Evolutionary conservation across 495 filamentous ascomycete species (phyloP), one percentile per base, ranked within the genome.

Genomic region (Tuber brumale): DNA sequence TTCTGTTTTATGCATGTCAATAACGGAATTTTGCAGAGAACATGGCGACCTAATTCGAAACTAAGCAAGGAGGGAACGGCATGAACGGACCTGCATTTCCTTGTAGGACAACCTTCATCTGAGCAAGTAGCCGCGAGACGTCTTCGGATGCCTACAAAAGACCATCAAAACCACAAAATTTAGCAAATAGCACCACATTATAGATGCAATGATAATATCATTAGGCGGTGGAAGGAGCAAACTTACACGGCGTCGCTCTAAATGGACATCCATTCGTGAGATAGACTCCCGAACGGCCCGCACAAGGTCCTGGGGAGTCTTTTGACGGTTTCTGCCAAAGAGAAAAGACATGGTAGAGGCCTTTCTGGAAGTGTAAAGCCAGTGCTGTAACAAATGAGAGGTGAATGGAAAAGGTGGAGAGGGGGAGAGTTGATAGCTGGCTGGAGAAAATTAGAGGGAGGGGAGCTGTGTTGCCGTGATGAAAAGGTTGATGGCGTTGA

Each of bases 21-120:
- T 80, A 57, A 23, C 41, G 44, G 19, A 77, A 70, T 72, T 44
- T 41, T 73, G 66, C 72, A 27, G 31, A 70, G 45, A 57, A 70
- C n/a, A 71, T 23, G 72, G 75, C 71, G 70, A 73, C 44, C 18
- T 61, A 19, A 14, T 37, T 46, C 41, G 35, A 69, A 57, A 51
- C n/a, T 23, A 74, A 57, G 71, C 18, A n/a, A 27, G 44, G 37
- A 41, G 77, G 39, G 51, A 66, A 48, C 57, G 12, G 57, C 4
- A 66, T 5, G 46, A 74, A 82, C 82, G 75, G 85, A 94, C 92
- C 92, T 85, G 91, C 90, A 76, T 92, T 94, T 75, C 93, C 93
- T 86, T 94, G 92, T 37, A 95, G 88, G 72, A 93, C 87, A 71
- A 93, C 84, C 84, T 95, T 95, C 89, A 94, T 93, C 83, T 95